Evolutionary conservation across 331 rosid species (phyloP).

Genomic region (Malus hybrid): DNA sequence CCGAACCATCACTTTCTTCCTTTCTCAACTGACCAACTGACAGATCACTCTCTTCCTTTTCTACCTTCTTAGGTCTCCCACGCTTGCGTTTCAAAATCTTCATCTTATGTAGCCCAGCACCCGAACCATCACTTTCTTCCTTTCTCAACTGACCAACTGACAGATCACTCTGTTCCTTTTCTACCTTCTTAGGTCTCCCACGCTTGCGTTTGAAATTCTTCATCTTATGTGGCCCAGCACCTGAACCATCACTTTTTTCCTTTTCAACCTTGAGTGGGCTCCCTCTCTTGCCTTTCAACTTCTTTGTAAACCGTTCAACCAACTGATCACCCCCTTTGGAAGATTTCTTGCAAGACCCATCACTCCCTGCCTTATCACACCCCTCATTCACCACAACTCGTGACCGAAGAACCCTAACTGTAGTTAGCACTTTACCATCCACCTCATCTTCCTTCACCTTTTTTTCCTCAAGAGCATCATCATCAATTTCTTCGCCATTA

Average conservation of each 20-base stretch:
- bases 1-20: neutral
- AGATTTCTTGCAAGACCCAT: slow-evolving; percentile 9
- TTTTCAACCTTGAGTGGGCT: slow-evolving; percentile 35
- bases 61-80: slow-evolving; percentile 49
- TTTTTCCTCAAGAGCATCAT: slow-evolving; percentile 14
- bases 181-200: slow-evolving; percentile 50
- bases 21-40: neutral
- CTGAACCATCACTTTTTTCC: slow-evolving; percentile 19
- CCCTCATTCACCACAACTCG: slow-evolving; percentile 23
- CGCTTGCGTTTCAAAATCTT: slow-evolving; percentile 42
- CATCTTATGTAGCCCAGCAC: neutral
- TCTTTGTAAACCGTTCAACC: slow-evolving; percentile 18
- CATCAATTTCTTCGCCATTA: slow-evolving; percentile 12
- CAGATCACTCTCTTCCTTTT: slow-evolving; percentile 13
- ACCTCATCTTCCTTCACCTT: slow-evolving; percentile 22
- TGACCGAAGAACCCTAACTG: slow-evolving; percentile 61
- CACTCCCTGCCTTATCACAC: slow-evolving; percentile 25
- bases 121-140: neutral
- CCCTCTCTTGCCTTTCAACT: slow-evolving; percentile 54
- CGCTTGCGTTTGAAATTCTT: slow-evolving; percentile 43
- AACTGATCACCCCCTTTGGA: slow-evolving; percentile 24
- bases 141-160: slow-evolving; percentile 12
- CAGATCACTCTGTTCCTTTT: slow-evolving; percentile 18
- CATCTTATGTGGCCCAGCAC: neutral
- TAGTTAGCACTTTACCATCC: slow-evolving; percentile 15